Evolutionary conservation across 2,329 filamentous ascomycete species (phyloP).

Genomic region (Beauveria pseudobassiana): DNA sequence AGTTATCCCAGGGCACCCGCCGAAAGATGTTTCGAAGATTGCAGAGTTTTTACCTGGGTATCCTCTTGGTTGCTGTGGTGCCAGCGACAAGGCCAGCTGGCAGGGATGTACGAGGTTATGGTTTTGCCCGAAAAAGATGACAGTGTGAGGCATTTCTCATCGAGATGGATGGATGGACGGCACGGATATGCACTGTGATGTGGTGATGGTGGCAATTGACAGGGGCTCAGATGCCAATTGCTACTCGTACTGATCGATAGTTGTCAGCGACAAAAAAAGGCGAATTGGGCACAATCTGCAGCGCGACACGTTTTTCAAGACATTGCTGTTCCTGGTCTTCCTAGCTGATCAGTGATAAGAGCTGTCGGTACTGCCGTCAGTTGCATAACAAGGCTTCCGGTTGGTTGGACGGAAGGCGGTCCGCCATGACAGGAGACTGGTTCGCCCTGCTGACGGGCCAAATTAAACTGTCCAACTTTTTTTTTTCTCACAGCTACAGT

Average conservation of each 20-base stretch:
- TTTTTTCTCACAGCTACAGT: background rate
- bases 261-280: background rate
- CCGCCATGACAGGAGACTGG: background rate
- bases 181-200: background rate
- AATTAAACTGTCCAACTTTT: background rate
- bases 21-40: background rate
- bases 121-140: background rate
- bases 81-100: background rate
- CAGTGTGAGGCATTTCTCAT: conserved; percentile 2
- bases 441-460: background rate
- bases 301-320: background rate
- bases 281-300: conserved; percentile 1
- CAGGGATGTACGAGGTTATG: too few relatives aligned
- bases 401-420: background rate
- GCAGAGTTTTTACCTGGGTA: background rate
- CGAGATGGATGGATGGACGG: background rate
- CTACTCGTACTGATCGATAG: background rate
- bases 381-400: background rate
- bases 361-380: too few relatives aligned
- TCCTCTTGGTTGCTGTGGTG: background rate
- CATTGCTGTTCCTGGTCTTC: background rate
- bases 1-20: background rate
- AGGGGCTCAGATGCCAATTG: background rate
- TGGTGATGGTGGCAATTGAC: background rate
- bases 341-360: too few relatives aligned